Evolutionary conservation across 306 rosid species (phyloP), one percentile per base, ranked within the genome.

Genomic region (Elaeagnus macrophylla): DNA sequence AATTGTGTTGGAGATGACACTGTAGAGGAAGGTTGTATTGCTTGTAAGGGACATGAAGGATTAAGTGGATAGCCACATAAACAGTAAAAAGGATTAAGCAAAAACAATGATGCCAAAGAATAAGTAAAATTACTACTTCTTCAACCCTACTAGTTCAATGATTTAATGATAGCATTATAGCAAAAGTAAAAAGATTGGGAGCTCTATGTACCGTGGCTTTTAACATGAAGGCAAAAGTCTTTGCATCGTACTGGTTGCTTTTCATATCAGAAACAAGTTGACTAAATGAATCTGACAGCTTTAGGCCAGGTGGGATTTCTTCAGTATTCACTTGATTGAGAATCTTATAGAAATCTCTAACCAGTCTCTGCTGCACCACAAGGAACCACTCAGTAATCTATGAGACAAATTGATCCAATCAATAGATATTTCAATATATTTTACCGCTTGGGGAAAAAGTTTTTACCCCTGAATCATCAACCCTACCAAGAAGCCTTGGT

Each of bases 401-500:
- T 25, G 32, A 25, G 4, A 25, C 32, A 25, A 25, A 5, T 25
- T 25, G 5, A 25, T 25, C 32, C 4, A 2, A 25, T 25, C 32
- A 25, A 25, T 25, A 25, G 32, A 25, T 25, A 25, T 25, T 25
- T 25, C 32, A 55, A 56, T 37, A 46, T 5, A 0, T 44, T 48
- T 66, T 56, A 37, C 38, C 66, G 62, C 52, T 14, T 60, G 37
- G 32, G 12, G 49, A 56, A 65, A 65, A 48, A 52, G 61, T 37
- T 69, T 43, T 80, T 88, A 93, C 99, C 94, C 88, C 95, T 44
- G 99, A 87, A 79, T 88, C 87, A 68, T 87, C 99, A 80, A 59
- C 88, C 79, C 99, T 81, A 56, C 95, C 79, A 48, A 93, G 95
- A 81, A 93, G 78, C 81, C 85, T 79, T 61, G 99, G 99, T 75